Conservation (phyloP, 371 early-diverging fungal genomes). For the Mucor plumbeus region DNA sequence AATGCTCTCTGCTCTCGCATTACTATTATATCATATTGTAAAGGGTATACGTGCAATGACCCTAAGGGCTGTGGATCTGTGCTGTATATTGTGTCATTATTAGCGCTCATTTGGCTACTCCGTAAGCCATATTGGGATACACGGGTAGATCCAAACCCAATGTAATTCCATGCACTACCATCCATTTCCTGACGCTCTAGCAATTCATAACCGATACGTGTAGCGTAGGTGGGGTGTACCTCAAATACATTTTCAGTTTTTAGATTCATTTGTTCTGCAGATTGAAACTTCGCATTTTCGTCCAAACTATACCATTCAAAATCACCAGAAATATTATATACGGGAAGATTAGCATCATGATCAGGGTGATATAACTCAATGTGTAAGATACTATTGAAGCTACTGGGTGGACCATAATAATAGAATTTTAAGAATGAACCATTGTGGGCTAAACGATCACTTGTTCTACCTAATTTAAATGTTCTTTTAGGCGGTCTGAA, state of each 20-base stretch:
- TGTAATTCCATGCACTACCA: constrained; percentile 32
- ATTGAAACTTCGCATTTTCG: constrained; percentile 36
- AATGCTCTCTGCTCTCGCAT: constrained; percentile 37
- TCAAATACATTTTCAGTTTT: constrained; percentile 38
- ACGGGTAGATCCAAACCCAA: constrained; percentile 28
- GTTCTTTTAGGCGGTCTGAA: constrained; percentile 21
- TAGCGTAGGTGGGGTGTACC: constrained; percentile 16
- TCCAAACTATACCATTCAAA: constrained; percentile 37
- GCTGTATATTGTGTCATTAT: background rate
- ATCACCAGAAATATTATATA: constrained; percentile 5
- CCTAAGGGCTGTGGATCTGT: constrained; percentile 20
- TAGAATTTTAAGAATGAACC: constrained; percentile 37
- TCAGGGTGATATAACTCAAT: constrained; percentile 31
- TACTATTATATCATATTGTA: constrained; percentile 17
- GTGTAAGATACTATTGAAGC: constrained; percentile 21
- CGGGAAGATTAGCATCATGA: constrained; percentile 39
- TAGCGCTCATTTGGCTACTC: constrained; percentile 25
- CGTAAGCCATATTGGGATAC: constrained; percentile 28
- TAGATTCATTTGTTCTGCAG: constrained; percentile 35
- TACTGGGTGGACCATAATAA: constrained; percentile 32
- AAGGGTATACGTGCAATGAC: constrained; percentile 29
- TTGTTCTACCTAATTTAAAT: constrained; percentile 25
- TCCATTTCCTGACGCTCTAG: constrained; percentile 24
- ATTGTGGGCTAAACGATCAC: constrained; percentile 16
- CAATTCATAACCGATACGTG: constrained; percentile 29